A percentile compares a stretch with the other conserved stretches of the same genome.
phyloP scores from a whole-genome alignment of 257 asterid species.

The Fraxinus americana region DNA sequence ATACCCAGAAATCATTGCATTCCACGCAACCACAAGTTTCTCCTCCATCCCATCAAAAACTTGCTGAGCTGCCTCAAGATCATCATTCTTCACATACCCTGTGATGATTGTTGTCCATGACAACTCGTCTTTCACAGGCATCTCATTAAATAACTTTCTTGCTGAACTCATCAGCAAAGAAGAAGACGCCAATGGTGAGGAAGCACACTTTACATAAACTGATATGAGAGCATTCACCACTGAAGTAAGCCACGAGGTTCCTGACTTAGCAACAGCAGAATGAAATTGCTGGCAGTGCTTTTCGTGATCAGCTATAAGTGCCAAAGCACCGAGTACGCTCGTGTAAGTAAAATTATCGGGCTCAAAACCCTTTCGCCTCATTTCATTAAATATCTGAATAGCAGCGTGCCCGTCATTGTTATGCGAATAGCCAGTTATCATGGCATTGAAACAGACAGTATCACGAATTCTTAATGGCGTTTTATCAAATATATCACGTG shows the following conservation, averaged over 20 bases:
- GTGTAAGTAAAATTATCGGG: conserved; percentile 64
- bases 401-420: conserved; percentile 61
- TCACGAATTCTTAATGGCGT: conserved; percentile 55
- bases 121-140: conserved; percentile 55
- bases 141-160: conserved; percentile 52
- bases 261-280: conserved; percentile 58
- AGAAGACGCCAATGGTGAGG: conserved; percentile 46
- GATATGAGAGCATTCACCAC: conserved; percentile 67
- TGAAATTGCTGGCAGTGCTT: conserved; percentile 64
- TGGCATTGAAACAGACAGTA: conserved; percentile 53
- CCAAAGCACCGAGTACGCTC: conserved; percentile 54
- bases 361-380: conserved; percentile 42
- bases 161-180: conserved; percentile 52
- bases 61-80: conserved; percentile 59
- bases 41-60: conserved; percentile 67
- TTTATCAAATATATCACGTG: conserved; percentile 46
- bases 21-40: conserved; percentile 69
- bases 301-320: conserved; percentile 58
- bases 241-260: conserved; percentile 45
- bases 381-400: conserved; percentile 48
- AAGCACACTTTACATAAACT: conserved; percentile 65
- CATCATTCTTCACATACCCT: conserved; percentile 63
- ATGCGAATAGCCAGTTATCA: conserved; percentile 66
- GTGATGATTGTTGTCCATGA: conserved; percentile 76
- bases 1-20: conserved; percentile 76